These are phyloP conservation scores for Chaetomium cochliodes DNA, from an alignment of 495 filamentous ascomycete species.

Conservation along the genomic window DNA sequence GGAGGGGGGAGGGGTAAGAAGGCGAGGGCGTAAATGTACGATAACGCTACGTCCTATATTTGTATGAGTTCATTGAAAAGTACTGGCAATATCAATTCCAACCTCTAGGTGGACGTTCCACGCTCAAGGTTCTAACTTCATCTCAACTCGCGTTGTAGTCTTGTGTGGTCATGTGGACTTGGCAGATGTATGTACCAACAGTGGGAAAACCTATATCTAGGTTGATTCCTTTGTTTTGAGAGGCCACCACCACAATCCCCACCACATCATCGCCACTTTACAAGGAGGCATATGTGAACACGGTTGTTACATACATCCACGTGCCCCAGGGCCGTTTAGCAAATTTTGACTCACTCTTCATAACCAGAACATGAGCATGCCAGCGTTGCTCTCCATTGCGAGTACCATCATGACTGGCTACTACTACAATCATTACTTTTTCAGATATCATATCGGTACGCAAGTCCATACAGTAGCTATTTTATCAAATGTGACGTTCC, in stretches of 20 bases:
- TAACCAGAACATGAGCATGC: too few relatives aligned
- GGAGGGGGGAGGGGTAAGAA: constrained; percentile 37
- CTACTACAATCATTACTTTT: too few relatives aligned
- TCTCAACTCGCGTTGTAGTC: neutral
- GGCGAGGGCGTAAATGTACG: constrained; percentile 27
- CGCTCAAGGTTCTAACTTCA: neutral
- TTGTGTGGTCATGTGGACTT: neutral
- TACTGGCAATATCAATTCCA: neutral
- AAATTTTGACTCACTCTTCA: too few relatives aligned
- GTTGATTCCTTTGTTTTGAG: neutral
- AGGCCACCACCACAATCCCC: neutral
- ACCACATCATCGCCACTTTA: neutral
- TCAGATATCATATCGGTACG: too few relatives aligned
- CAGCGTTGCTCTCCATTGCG: too few relatives aligned
- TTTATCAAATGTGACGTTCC: too few relatives aligned
- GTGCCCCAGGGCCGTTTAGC: neutral
- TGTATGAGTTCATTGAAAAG: neutral
- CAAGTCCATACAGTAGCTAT: too few relatives aligned
- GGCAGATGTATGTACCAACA: neutral
- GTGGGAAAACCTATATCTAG: too few relatives aligned
- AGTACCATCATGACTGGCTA: too few relatives aligned
- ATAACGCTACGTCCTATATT: neutral
- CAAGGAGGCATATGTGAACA: neutral
- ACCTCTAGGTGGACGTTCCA: neutral
- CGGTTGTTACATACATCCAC: neutral